Evolutionary conservation across 176 grass and related monocot genomes (phyloP).

Genomic region (Triticum aestivum): IWGSC_CS_RefSeq_v2.1 NC_057804.1:77339659-77340158

Average conservation of each 20-base stretch:
- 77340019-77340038: conserved; percentile 59
- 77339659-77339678: conserved; percentile 9
- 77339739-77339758: neutral
- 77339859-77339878: neutral
- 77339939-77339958: conserved; percentile 31
- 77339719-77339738: neutral
- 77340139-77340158: neutral
- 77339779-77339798: neutral
- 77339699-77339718: neutral
- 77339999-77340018: conserved; percentile 84
- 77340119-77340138: conserved; percentile 52
- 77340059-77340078: conserved; percentile 71
- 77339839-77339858: neutral
- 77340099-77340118: conserved; percentile 60
- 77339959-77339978: conserved; percentile 93
- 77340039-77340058: conserved; percentile 66
- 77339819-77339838: neutral
- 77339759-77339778: neutral
- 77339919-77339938: conserved; percentile 2
- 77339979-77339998: conserved; percentile 81
- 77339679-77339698: neutral
- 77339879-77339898: neutral
- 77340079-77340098: conserved; percentile 53
- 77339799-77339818: neutral
- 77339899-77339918: neutral